A percentile compares a stretch with the other conserved stretches of the same genome.
Conservation (phyloP, 805 yeast species). For the Blastobotrys robertii region DNA sequence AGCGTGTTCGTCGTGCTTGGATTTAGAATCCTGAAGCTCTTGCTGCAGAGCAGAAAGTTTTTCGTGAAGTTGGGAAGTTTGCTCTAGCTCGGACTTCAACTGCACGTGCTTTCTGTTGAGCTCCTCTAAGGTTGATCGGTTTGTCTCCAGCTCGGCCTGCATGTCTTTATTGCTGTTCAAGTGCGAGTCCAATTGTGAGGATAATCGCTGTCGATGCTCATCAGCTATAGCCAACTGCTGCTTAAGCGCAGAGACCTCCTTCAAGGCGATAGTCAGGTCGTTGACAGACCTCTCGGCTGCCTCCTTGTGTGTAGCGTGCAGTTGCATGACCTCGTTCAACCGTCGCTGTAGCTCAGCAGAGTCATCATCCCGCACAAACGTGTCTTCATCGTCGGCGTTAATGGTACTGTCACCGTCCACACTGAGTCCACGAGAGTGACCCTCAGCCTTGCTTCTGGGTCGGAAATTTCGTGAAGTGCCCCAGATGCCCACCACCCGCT, state of each 20-base stretch:
- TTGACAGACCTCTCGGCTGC: constrained; percentile 23
- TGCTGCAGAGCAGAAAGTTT: constrained; percentile 12
- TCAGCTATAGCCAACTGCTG: constrained; percentile 12
- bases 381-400: constrained; percentile 7
- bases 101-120: constrained; percentile 16
- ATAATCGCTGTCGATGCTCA: constrained; percentile 4
- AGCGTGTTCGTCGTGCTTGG: constrained; percentile 20
- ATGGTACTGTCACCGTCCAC: constrained; percentile 1
- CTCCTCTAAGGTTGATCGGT: constrained; percentile 15
- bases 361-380: constrained; percentile 5
- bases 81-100: constrained; percentile 11
- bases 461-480: constrained; percentile 6
- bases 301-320: constrained; percentile 19
- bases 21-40: constrained; percentile 23
- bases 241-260: constrained; percentile 15
- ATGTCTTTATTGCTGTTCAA: no score
- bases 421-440: background rate
- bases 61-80: constrained; percentile 8
- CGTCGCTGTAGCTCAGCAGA: constrained; percentile 4
- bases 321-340: constrained; percentile 8
- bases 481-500: constrained; percentile 19
- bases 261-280: constrained; percentile 13
- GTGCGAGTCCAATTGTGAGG: background rate
- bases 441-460: background rate
- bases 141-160: constrained; percentile 13